Evolutionary conservation across 345 rosid genomes (phyloP).

Genomic region (Angophora floribunda): DNA sequence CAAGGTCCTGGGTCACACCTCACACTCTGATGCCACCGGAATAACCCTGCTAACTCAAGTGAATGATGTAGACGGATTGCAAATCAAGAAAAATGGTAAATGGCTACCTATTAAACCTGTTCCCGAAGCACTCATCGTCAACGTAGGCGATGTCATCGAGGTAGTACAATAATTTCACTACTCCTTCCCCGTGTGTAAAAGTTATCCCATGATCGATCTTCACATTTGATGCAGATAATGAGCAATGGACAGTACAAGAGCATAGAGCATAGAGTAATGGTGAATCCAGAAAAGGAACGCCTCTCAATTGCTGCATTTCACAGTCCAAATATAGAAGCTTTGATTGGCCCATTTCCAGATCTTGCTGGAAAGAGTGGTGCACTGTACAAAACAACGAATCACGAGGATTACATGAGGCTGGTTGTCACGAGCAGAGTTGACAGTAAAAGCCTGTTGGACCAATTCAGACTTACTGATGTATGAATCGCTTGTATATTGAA

Average conservation of each 20-base stretch:
- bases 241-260: constrained; percentile 23
- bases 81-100: constrained; percentile 16
- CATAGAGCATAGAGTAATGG: constrained; percentile 35
- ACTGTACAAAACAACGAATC: constrained; percentile 1
- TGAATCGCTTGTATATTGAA: neutral
- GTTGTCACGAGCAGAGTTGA: constrained; percentile 13
- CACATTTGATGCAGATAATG: constrained; percentile 1
- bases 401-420: constrained; percentile 3
- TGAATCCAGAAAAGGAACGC: constrained; percentile 19
- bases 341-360: constrained; percentile 20
- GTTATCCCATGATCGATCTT: neutral
- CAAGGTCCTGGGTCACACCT: constrained; percentile 18
- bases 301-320: constrained; percentile 26
- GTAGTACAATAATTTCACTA: neutral
- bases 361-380: neutral
- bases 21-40: constrained; percentile 28
- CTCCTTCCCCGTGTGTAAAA: neutral
- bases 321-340: constrained; percentile 3
- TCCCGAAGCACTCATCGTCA: constrained; percentile 18
- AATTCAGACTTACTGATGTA: neutral
- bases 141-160: constrained; percentile 24
- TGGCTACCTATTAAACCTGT: constrained; percentile 20
- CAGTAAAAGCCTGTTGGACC: constrained; percentile 13
- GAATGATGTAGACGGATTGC: constrained; percentile 16
- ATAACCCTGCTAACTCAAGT: constrained; percentile 20